These are phyloP conservation scores for Acacia concinna DNA, from an alignment of 331 rosid species.

Conservation along the genomic window DNA sequence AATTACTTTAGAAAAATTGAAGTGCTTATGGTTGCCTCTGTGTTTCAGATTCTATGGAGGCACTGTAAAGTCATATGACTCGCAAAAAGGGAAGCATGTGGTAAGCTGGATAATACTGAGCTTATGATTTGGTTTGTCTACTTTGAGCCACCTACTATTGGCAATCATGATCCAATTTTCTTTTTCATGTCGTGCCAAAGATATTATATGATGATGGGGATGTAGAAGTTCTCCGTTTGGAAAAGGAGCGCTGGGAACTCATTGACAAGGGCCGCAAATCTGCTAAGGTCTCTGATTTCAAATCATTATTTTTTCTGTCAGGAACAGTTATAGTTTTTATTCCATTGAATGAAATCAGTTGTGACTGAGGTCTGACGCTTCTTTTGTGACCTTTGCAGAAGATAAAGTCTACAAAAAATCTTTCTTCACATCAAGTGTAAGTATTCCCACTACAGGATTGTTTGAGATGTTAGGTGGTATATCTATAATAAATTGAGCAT, in stretches of 20 bases:
- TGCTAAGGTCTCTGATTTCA: constrained; percentile 59
- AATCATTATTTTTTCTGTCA: constrained; percentile 32
- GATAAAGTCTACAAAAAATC: constrained; percentile 49
- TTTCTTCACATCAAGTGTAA: constrained; percentile 56
- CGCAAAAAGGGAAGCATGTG: constrained; percentile 81
- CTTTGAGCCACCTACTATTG: constrained; percentile 13
- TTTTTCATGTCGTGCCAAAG: constrained; percentile 44
- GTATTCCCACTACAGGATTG: constrained; percentile 38
- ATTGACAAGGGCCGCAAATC: constrained; percentile 56
- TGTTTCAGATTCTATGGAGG: constrained; percentile 83
- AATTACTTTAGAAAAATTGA: constrained; percentile 9
- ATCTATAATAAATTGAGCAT: not conserved
- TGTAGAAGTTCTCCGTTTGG: constrained; percentile 76
- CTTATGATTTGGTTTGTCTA: not conserved
- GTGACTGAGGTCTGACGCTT: constrained; percentile 36
- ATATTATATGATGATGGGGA: constrained; percentile 88
- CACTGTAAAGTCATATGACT: constrained; percentile 74
- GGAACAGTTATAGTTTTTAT: constrained; percentile 16
- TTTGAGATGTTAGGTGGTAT: constrained; percentile 15
- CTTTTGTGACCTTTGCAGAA: constrained; percentile 60
- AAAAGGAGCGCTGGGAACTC: constrained; percentile 92
- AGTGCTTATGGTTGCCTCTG: constrained; percentile 20
- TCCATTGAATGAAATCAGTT: constrained; percentile 23
- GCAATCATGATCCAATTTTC: constrained; percentile 29
- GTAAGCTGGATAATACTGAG: constrained; percentile 49